Evolutionary conservation across 176 grass and related monocot genomes (phyloP), one percentile per base, ranked within the genome.

Genomic region (Bolboschoenus planiculmis): DNA sequence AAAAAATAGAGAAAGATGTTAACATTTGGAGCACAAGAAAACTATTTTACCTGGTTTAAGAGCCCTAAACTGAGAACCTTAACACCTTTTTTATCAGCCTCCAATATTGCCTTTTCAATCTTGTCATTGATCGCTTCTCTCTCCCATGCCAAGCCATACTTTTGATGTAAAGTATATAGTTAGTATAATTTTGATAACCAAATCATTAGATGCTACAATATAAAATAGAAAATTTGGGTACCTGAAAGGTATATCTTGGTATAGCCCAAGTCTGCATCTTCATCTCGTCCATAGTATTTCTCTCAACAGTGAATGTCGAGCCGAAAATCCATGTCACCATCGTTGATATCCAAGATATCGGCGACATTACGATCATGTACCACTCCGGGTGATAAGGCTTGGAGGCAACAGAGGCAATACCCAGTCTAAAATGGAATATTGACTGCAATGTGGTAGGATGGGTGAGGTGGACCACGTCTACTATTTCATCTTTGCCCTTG

Each of bases 161-260:
- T n/a, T 64, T 62, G 88, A 82, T 42, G 40, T 21, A 73, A 79
- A 56, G 30, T 30, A 80, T 27, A 87, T 56, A 66, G 10, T 78
- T 80, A 5, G 6, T 55, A 54, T 8, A 75, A 79, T 81, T 55
- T 61, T 85, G 30, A 14, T 26, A 63, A 48, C 60, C 16, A 80
- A 37, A 56, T 24, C 10, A 23, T 24, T 23, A 60, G n/a, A 58
- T 39, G 36, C 10, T 58, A 60, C 36, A 59, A 74, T 60, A 23
- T 11, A 58, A 80, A 58, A n/a, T 56, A 23, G 2, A 59, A 53
- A 60, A n/a, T 26, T 47, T 74, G 53, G 71, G 77, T 90, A 94
- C 95, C 53, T 97, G 90, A 89, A 94, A 97, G 85, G 61, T 91
- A 65, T 89, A 97, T 97, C 95, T 94, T 20, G 95, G 88, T 83